Evolutionary conservation across 345 rosid species (phyloP).

Genomic region (Citrus glauca): DNA sequence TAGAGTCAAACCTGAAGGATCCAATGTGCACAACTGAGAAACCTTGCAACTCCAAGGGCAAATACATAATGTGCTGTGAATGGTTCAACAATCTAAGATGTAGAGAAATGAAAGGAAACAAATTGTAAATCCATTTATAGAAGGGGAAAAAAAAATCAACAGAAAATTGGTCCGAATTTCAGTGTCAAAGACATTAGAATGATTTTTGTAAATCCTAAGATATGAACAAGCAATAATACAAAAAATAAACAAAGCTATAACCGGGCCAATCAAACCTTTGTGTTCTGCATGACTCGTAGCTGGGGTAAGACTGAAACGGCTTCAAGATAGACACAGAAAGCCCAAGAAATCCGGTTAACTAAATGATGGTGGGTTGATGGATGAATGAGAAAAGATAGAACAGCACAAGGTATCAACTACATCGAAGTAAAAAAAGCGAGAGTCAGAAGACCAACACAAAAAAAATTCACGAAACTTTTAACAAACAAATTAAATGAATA

Average conservation of each 20-base stretch:
- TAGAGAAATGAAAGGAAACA: neutral
- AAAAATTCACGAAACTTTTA: neutral
- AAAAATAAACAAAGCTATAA: neutral
- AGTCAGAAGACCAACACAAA: neutral
- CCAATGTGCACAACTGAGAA: slow-evolving; percentile 94
- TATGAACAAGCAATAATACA: neutral
- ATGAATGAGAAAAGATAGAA: slow-evolving; percentile 58
- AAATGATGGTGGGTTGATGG: slow-evolving; percentile 72
- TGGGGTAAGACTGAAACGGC: slow-evolving; percentile 90
- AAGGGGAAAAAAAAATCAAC: neutral
- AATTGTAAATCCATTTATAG: neutral
- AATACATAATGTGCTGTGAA: slow-evolving; percentile 95
- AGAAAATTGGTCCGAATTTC: neutral
- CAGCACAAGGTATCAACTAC: slow-evolving; percentile 73
- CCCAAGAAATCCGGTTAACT: slow-evolving; percentile 73
- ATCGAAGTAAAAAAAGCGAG: neutral
- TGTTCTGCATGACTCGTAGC: slow-evolving; percentile 87
- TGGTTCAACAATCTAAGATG: slow-evolving; percentile 76
- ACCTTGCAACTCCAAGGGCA: slow-evolving; percentile 87
- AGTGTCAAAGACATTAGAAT: neutral
- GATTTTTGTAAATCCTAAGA: neutral
- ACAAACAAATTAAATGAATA: neutral
- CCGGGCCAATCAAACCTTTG: slow-evolving; percentile 47
- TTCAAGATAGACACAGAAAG: slow-evolving; percentile 90
- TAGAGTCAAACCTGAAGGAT: slow-evolving; percentile 66